Evolutionary conservation across 306 rosid species (phyloP), one percentile per base, ranked within the genome.

Genomic region (Myrica gale): DNA sequence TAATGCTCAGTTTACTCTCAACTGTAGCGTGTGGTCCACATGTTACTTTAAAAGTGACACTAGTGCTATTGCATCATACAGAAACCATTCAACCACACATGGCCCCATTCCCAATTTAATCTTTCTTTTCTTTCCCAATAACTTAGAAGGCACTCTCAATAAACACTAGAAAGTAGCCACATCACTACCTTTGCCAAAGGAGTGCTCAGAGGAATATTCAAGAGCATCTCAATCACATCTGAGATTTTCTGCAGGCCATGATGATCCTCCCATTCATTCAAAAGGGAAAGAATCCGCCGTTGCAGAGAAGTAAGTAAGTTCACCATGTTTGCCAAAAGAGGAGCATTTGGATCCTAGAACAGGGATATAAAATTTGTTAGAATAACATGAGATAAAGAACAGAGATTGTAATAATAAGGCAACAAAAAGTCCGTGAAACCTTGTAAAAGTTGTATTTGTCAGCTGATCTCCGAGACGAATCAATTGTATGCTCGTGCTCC

Each of bases 131-230:
- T n/a, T n/a, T n/a, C n/a, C n/a, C n/a, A n/a, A n/a, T n/a, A n/a
- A n/a, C n/a, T n/a, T 16, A 62, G 37, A 23, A 37, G 19, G 20
- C 43, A 39, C 4, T 41, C 9, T 45, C 53, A 45, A 58, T 2
- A 56, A 53, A 66, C 52, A 66, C 42, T 39, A 50, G 53, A 67
- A 50, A 57, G 46, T 58, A 71, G 65, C 43, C 42, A 50, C 5
- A 62, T 46, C 21, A 74, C 72, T 84, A 93, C 98, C 97, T 95
- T 90, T n/a, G 96, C 95, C 26, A 95, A 78, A 37, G 96, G 89
- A 68, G 88, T 85, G 65, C 76, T 69, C 26, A 82, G 72, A 45
- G 98, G 92, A 82, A 88, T 81, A 69, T 74, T 78, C 88, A 89
- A 72, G 52, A 95, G 97, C 93, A 90, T 86, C 63, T 85, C 84